Conservation (phyloP, 306 rosid species). For the Crotalaria pallida region DNA sequence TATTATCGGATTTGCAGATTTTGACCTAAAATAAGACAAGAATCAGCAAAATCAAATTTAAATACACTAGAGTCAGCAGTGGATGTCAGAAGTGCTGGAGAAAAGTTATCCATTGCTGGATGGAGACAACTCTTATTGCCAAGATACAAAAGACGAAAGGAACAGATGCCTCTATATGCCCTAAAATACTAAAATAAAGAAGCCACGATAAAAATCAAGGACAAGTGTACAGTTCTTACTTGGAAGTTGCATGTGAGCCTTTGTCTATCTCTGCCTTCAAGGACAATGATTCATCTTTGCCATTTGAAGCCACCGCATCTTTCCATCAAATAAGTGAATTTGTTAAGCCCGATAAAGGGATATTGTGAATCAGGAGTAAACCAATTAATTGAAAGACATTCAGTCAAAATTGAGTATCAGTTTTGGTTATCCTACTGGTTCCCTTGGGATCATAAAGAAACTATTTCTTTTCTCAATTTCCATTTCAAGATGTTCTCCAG, state of each 20-base stretch:
- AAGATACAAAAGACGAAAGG: slow-evolving; percentile 1
- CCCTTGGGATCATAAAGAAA: no score
- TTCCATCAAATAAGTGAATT: slow-evolving; percentile 30
- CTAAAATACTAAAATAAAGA: slow-evolving; percentile 17
- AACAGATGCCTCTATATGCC: not conserved
- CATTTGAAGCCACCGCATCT: slow-evolving; percentile 37
- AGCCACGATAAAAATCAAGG: slow-evolving; percentile 7
- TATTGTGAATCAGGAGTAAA: slow-evolving; percentile 9
- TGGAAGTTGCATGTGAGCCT: slow-evolving; percentile 36
- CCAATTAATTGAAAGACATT: not conserved
- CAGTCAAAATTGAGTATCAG: not conserved
- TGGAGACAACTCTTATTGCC: slow-evolving; percentile 8
- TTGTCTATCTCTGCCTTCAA: slow-evolving; percentile 27
- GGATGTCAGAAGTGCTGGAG: not conserved
- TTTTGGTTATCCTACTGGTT: not conserved
- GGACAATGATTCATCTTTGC: slow-evolving; percentile 31
- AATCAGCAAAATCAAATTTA: not conserved
- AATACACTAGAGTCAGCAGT: not conserved
- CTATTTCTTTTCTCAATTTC: no score
- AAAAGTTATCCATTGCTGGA: not conserved
- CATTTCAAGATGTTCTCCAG: no score
- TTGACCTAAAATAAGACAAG: slow-evolving; percentile 34
- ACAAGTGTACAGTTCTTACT: slow-evolving; percentile 36
- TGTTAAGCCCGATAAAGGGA: slow-evolving; percentile 26
- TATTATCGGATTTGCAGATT: slow-evolving; percentile 24